A percentile compares a stretch with the other conserved stretches of the same genome.
phyloP scores from a whole-genome alignment of 2,329 filamentous ascomycete genomes.

The Pseudopyricularia cyperi region DNA sequence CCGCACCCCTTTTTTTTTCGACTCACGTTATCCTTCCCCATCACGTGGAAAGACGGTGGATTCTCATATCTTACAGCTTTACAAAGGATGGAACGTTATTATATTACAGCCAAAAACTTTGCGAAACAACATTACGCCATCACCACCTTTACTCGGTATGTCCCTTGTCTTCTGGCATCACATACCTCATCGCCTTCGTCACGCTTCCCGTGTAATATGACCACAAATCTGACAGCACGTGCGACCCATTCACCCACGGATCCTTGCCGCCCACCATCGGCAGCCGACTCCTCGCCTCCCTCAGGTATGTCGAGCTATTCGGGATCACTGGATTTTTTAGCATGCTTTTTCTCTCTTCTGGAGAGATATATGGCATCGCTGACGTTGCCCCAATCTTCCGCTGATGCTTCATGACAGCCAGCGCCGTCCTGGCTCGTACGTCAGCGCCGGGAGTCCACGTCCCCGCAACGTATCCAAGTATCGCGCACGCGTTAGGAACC shows the following conservation, averaged over 20 bases:
- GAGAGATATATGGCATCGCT: slow-evolving; percentile 10
- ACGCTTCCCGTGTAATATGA: slow-evolving; percentile 12
- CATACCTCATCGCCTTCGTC: slow-evolving; percentile 7
- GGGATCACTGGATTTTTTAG: slow-evolving; percentile 9
- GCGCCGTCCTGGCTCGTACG: slow-evolving; percentile 7
- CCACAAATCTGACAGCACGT: slow-evolving; percentile 13
- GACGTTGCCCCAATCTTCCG: slow-evolving; percentile 7
- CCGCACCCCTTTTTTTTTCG: too few relatives aligned
- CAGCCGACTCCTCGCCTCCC: slow-evolving; percentile 11
- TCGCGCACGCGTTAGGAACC: slow-evolving; percentile 45
- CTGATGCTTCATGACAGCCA: slow-evolving; percentile 9
- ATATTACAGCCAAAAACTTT: too few relatives aligned
- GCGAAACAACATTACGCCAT: too few relatives aligned
- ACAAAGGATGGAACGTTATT: too few relatives aligned
- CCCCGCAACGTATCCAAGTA: slow-evolving; percentile 46
- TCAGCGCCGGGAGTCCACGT: slow-evolving; percentile 53
- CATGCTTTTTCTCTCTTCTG: slow-evolving; percentile 7
- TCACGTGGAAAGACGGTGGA: too few relatives aligned
- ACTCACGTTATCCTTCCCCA: too few relatives aligned
- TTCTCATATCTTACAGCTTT: too few relatives aligned
- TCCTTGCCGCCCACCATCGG: slow-evolving; percentile 11
- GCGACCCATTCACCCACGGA: slow-evolving; percentile 14
- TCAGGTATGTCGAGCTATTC: slow-evolving; percentile 14
- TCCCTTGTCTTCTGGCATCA: not conserved
- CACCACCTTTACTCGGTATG: not conserved